phyloP scores from a whole-genome alignment of 345 rosid species.

The Eutrema yunnanense region DNA sequence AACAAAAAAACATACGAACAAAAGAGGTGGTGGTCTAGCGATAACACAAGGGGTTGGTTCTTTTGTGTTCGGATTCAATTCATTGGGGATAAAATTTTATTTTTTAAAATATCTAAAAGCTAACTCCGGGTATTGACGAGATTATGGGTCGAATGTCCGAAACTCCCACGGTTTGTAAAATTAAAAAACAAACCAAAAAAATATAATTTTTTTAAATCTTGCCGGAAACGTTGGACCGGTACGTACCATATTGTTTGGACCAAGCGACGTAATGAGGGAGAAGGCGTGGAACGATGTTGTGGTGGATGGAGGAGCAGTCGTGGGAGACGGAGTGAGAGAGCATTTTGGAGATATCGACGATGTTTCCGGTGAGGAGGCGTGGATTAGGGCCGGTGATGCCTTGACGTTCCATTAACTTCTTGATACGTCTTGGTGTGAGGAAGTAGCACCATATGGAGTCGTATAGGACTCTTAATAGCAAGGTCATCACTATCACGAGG shows the following conservation, averaged over 20 bases:
- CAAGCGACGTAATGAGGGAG: conserved; percentile 78
- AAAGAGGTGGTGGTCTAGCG: too few species aligned
- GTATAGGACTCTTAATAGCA: conserved; percentile 38
- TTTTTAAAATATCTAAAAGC: too few species aligned
- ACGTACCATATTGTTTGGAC: conserved; percentile 72
- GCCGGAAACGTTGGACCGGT: neutral
- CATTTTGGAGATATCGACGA: conserved; percentile 57
- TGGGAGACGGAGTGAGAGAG: conserved; percentile 54
- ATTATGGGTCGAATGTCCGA: too few species aligned
- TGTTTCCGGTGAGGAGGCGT: conserved; percentile 67
- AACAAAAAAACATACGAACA: neutral
- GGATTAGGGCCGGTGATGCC: conserved; percentile 89
- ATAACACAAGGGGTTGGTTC: too few species aligned
- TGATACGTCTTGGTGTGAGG: conserved; percentile 73
- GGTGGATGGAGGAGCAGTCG: conserved; percentile 56
- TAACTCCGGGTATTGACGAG: too few species aligned
- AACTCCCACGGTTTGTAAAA: too few species aligned
- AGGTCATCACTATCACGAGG: conserved; percentile 26
- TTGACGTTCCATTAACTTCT: conserved; percentile 65
- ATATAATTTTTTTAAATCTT: neutral
- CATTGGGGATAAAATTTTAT: too few species aligned
- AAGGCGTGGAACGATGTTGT: conserved; percentile 72
- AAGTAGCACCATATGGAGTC: conserved; percentile 59
- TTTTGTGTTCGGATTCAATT: too few species aligned
- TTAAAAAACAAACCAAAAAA: neutral